A percentile compares a stretch with the other conserved stretches of the same genome.
phyloP scores from a whole-genome alignment of 208 protist genomes.

The Phytomonas francai region DNA sequence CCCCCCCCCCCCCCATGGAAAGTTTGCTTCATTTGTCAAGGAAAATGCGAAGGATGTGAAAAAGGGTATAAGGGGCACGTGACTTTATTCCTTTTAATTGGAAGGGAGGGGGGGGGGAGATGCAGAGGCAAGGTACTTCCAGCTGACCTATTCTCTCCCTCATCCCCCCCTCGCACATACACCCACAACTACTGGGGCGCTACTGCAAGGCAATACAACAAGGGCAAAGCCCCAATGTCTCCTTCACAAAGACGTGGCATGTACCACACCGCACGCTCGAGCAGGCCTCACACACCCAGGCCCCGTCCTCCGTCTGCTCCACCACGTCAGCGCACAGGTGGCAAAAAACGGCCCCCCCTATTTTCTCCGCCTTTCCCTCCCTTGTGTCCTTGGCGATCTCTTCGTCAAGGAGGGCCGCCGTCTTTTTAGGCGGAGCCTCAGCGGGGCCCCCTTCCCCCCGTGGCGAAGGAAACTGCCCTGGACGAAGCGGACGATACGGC shows the following conservation, averaged over 20 bases:
- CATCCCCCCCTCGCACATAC: neutral
- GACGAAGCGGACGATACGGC: conserved; percentile 4
- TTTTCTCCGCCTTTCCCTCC: conserved; percentile 1
- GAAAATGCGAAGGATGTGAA: neutral
- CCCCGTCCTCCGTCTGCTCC: neutral
- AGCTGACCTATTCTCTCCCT: neutral
- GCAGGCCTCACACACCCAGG: conserved; percentile 41
- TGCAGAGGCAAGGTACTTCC: neutral
- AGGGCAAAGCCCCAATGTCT: conserved; percentile 58
- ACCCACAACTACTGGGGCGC: neutral
- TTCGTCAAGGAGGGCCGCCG: too few species aligned
- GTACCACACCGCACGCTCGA: conserved; percentile 31
- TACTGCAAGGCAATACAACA: conserved; percentile 40
- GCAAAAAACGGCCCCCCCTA: conserved; percentile 13
- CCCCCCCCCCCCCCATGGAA: too few species aligned
- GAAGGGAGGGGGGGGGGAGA: neutral
- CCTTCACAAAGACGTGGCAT: conserved; percentile 43
- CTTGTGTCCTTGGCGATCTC: neutral
- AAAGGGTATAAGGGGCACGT: neutral
- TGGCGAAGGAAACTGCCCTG: neutral
- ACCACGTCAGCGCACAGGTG: conserved; percentile 5
- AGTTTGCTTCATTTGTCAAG: neutral
- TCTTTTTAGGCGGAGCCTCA: neutral
- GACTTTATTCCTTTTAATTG: neutral
- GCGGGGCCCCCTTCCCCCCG: too few species aligned